Percentiles rank a stretch among this genome's conserved stretches.
These are phyloP conservation scores for Gloeopeniophorella convolvens DNA, from an alignment of 768 basidiomycete species.

Conservation along the genomic window DNA sequence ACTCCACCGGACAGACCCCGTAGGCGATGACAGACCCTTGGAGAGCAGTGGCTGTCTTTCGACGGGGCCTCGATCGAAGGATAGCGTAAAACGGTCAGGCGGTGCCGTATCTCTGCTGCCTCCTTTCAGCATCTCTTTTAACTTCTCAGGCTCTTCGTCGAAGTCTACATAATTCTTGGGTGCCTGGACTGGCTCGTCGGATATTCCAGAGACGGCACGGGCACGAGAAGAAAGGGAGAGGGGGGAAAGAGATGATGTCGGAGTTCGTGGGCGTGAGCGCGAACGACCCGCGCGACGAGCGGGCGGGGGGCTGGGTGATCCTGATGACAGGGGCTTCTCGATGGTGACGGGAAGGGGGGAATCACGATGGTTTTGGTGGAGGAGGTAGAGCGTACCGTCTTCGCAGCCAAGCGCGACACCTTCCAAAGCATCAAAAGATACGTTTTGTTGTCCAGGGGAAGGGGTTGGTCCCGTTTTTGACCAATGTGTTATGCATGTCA, in stretches of 20 bases:
- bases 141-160: constrained; percentile 70
- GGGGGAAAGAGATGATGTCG: constrained; percentile 30
- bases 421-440: constrained; percentile 10
- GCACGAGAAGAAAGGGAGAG: constrained; percentile 53
- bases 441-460: not conserved
- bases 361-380: constrained; percentile 18
- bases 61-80: constrained; percentile 26
- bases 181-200: constrained; percentile 64
- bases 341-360: constrained; percentile 1
- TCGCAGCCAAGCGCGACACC: constrained; percentile 32
- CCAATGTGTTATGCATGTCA: constrained; percentile 5
- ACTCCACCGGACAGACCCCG: constrained; percentile 25
- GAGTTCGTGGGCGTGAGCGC: constrained; percentile 14
- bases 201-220: constrained; percentile 65
- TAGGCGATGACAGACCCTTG: constrained; percentile 14
- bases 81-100: constrained; percentile 29
- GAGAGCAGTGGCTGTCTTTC: constrained; percentile 22
- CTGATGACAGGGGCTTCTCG: constrained; percentile 7
- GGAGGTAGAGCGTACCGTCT: constrained; percentile 33
- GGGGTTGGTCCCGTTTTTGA: not conserved
- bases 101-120: constrained; percentile 33
- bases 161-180: constrained; percentile 76
- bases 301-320: constrained; percentile 6
- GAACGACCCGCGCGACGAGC: constrained; percentile 8
- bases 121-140: constrained; percentile 67